phyloP scores from a whole-genome alignment of 2,329 filamentous ascomycete species.

The Botryotinia narcissicola region DNA sequence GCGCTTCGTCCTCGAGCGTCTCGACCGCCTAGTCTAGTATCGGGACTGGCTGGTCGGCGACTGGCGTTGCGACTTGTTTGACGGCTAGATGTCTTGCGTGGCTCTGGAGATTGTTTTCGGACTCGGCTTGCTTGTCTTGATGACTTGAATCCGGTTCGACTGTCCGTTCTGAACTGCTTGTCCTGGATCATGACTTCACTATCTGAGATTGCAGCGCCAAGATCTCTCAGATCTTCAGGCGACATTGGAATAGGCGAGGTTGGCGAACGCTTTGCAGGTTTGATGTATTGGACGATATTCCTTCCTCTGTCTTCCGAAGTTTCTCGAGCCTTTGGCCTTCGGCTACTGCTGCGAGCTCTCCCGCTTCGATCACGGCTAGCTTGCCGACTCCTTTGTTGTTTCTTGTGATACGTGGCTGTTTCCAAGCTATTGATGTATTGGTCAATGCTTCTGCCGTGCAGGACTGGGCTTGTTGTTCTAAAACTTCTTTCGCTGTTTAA shows the following conservation, averaged over 20 bases:
- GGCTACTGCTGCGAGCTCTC: slow-evolving; percentile 48
- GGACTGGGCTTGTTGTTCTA: slow-evolving; percentile 51
- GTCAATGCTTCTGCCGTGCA: slow-evolving; percentile 67
- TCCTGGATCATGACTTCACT: slow-evolving; percentile 34
- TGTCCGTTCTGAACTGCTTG: slow-evolving; percentile 30
- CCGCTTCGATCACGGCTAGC: slow-evolving; percentile 44
- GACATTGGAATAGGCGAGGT: slow-evolving; percentile 95
- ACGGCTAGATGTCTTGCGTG: slow-evolving; percentile 37
- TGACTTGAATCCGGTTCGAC: slow-evolving; percentile 37
- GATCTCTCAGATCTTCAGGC: slow-evolving; percentile 73
- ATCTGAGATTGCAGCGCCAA: slow-evolving; percentile 44
- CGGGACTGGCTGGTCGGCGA: slow-evolving; percentile 40
- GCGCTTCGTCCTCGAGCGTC: slow-evolving; percentile 61
- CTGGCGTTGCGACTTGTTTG: slow-evolving; percentile 42
- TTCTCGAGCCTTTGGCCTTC: slow-evolving; percentile 54
- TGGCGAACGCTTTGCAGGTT: slow-evolving; percentile 78
- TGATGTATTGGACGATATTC: slow-evolving; percentile 56
- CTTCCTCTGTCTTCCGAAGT: slow-evolving; percentile 70
- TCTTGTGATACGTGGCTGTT: slow-evolving; percentile 64
- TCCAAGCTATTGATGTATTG: slow-evolving; percentile 87
- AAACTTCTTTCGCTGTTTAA: slow-evolving; percentile 47
- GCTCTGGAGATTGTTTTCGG: slow-evolving; percentile 35
- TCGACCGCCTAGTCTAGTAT: slow-evolving; percentile 33
- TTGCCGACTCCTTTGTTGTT: slow-evolving; percentile 48
- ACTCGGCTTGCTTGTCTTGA: slow-evolving; percentile 39